Percentiles rank a stretch among this genome's conserved stretches.
phyloP scores from a whole-genome alignment of 768 basidiomycete species.

The Amanita fuliginea region DNA sequence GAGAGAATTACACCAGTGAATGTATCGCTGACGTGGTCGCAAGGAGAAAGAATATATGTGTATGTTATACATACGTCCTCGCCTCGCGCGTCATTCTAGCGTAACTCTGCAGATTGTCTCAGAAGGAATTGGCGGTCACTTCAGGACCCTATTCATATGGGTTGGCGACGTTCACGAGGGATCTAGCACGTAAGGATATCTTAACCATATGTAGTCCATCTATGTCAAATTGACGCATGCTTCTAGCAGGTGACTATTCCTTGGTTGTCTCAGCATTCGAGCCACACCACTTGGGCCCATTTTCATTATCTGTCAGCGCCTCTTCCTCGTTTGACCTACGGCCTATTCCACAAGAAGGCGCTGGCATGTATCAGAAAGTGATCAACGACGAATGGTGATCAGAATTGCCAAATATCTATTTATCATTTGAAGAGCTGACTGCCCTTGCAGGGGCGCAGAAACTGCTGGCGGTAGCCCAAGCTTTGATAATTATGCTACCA shows the following conservation, averaged over 20 bases:
- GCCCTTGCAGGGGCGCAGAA: constrained; percentile 32
- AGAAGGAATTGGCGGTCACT: constrained; percentile 60
- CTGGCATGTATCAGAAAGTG: constrained; percentile 75
- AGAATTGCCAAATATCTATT: background rate
- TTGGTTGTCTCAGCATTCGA: constrained; percentile 82
- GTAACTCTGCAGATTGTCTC: constrained; percentile 29
- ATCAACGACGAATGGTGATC: constrained; percentile 64
- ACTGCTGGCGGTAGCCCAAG: constrained; percentile 65
- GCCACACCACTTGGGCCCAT: constrained; percentile 55
- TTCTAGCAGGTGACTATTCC: constrained; percentile 67
- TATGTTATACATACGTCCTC: constrained; percentile 24
- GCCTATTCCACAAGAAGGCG: constrained; percentile 74
- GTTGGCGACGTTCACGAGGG: constrained; percentile 40
- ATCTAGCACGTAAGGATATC: constrained; percentile 20
- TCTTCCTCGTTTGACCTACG: constrained; percentile 49
- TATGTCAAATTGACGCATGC: background rate
- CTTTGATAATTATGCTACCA: constrained; percentile 49
- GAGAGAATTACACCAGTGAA: constrained; percentile 65
- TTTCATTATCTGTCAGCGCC: constrained; percentile 53
- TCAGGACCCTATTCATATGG: constrained; percentile 82
- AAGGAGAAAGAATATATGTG: constrained; percentile 67
- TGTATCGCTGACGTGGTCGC: constrained; percentile 61
- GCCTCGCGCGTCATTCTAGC: background rate
- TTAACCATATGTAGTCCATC: background rate
- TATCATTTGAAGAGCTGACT: background rate